Percentiles rank a stretch among this genome's conserved stretches.
These are phyloP conservation scores for Ilyonectria mors-panacis DNA, from an alignment of 2,329 filamentous ascomycete genomes.

Conservation along the genomic window DNA sequence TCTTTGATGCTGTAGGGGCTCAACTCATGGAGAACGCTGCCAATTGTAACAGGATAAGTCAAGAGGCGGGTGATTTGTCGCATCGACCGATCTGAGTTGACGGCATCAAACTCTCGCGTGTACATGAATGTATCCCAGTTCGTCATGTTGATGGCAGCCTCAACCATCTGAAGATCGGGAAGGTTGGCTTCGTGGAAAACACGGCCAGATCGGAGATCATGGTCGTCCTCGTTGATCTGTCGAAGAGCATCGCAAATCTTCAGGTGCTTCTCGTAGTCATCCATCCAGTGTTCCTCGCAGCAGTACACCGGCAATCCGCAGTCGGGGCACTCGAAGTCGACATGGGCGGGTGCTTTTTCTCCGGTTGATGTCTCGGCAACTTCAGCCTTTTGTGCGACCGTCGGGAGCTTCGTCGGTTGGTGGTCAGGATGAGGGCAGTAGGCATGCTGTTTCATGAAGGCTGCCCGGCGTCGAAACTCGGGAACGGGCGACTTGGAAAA, in stretches of 20 bases:
- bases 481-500: slow-evolving; percentile 91
- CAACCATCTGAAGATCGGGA: slow-evolving; percentile 89
- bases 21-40: slow-evolving; percentile 91
- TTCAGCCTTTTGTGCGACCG: slow-evolving; percentile 75
- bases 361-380: slow-evolving; percentile 69
- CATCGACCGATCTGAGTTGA: slow-evolving; percentile 92
- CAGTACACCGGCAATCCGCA: slow-evolving; percentile 96
- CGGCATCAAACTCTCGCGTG: slow-evolving; percentile 89
- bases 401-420: slow-evolving; percentile 78
- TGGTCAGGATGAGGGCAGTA: slow-evolving; percentile 94
- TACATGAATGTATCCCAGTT: slow-evolving; percentile 99
- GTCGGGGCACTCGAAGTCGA: slow-evolving; percentile 95
- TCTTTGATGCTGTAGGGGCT: slow-evolving; percentile 89
- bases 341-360: slow-evolving; percentile 80
- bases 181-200: slow-evolving; percentile 96
- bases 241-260: slow-evolving; percentile 92
- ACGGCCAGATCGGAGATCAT: slow-evolving; percentile 90
- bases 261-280: slow-evolving; percentile 93
- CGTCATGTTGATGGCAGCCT: slow-evolving; percentile 95
- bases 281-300: slow-evolving; percentile 94
- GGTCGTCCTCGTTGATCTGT: slow-evolving; percentile 98
- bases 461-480: slow-evolving; percentile 88
- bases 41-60: slow-evolving; percentile 94
- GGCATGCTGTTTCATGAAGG: slow-evolving; percentile 93
- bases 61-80: slow-evolving; percentile 92